A percentile compares a stretch with the other conserved stretches of the same genome.
phyloP scores from a whole-genome alignment of 192 early-diverging fungal genomes.

The Entophlyctis luteolus region DNA sequence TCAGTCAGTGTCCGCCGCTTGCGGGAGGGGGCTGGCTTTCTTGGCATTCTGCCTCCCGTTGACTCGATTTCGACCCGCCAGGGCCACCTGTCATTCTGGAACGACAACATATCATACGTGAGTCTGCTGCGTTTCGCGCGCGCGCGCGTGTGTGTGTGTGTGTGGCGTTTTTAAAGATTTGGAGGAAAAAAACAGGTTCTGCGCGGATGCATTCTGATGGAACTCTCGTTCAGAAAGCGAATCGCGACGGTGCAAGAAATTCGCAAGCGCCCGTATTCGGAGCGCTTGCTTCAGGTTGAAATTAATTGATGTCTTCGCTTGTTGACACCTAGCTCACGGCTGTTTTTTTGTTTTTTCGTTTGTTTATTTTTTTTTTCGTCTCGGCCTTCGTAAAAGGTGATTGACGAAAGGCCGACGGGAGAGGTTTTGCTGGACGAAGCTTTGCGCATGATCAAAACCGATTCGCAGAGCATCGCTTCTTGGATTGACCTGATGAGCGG shows the following conservation, averaged over 20 bases:
- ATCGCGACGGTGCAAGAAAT: slow-evolving; percentile 82
- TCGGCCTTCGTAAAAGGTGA: too few species aligned
- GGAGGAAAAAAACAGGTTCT: slow-evolving; percentile 58
- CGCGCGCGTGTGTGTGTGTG: too few species aligned
- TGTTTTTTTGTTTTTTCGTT: too few species aligned
- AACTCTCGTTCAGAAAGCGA: slow-evolving; percentile 86
- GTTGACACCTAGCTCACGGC: too few species aligned
- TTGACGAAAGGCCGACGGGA: slow-evolving; percentile 77
- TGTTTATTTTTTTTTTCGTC: too few species aligned
- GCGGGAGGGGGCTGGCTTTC: too few species aligned
- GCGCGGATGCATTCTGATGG: slow-evolving; percentile 92
- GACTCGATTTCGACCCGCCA: slow-evolving; percentile 31
- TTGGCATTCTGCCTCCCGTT: background rate
- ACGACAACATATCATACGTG: slow-evolving; percentile 95
- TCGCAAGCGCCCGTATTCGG: slow-evolving; percentile 71
- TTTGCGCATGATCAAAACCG: slow-evolving; percentile 83
- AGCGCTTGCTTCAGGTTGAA: slow-evolving; percentile 76
- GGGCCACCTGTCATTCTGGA: slow-evolving; percentile 98
- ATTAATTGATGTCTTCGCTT: too few species aligned
- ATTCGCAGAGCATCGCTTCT: slow-evolving; percentile 77
- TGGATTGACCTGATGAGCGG: slow-evolving; percentile 99
- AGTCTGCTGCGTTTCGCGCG: too few species aligned
- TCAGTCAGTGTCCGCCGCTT: slow-evolving; percentile 47
- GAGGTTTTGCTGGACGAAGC: slow-evolving; percentile 96
- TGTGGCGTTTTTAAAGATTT: too few species aligned